phyloP scores from a whole-genome alignment of 352 stramenopile species.

The Globisporangium emineosum region DNA sequence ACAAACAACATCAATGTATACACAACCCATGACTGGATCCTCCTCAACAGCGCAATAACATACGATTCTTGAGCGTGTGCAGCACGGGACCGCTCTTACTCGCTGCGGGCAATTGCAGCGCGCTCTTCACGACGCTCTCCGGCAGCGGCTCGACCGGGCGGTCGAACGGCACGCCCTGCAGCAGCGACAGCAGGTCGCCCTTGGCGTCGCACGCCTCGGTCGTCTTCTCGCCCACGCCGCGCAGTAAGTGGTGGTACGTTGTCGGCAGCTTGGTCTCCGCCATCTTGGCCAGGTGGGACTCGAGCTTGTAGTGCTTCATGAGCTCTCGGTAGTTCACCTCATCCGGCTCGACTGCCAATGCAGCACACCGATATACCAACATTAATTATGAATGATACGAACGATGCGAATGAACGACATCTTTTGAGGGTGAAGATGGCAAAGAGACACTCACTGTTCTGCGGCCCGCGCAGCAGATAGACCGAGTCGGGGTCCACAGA shows the following conservation, averaged over 20 bases:
- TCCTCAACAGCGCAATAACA: slow-evolving; percentile 7
- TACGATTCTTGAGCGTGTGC: slow-evolving; percentile 40
- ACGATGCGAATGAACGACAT: background rate
- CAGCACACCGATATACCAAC: background rate
- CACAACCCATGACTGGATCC: background rate
- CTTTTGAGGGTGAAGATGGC: background rate
- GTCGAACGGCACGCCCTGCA: slow-evolving; percentile 76
- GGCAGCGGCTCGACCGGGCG: slow-evolving; percentile 73
- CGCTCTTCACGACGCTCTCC: slow-evolving; percentile 68
- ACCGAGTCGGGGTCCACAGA: slow-evolving; percentile 39
- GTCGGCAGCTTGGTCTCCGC: slow-evolving; percentile 46
- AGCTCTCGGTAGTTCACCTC: slow-evolving; percentile 56
- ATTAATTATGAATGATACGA: background rate
- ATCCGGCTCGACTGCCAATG: slow-evolving; percentile 46
- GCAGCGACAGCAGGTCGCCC: slow-evolving; percentile 51
- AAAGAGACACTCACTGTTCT: slow-evolving; percentile 47
- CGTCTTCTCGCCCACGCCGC: slow-evolving; percentile 51
- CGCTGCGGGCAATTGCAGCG: slow-evolving; percentile 56
- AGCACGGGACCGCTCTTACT: slow-evolving; percentile 58
- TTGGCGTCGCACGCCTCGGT: slow-evolving; percentile 36
- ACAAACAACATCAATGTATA: background rate
- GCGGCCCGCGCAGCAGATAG: slow-evolving; percentile 52
- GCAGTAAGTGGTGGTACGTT: slow-evolving; percentile 73
- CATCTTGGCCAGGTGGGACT: slow-evolving; percentile 63
- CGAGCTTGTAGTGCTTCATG: slow-evolving; percentile 68